Conservation (phyloP, 2,329 filamentous ascomycete genomes). For the Zalaria obscura region DNA sequence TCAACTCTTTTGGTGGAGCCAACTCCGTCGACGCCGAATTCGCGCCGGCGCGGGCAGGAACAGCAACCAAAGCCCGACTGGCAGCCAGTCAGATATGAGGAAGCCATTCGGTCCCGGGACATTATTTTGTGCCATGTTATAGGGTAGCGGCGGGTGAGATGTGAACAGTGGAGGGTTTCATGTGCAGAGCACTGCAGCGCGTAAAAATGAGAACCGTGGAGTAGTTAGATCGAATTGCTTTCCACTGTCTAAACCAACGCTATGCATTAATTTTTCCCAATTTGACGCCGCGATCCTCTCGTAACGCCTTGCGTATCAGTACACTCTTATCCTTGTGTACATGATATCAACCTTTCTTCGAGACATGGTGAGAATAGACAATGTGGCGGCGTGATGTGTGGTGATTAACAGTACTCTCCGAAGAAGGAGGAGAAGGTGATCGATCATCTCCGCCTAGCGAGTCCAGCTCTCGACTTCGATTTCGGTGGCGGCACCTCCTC, state of each 20-base stretch:
- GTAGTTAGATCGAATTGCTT: too few relatives aligned
- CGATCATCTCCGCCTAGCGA: slow-evolving; percentile 12
- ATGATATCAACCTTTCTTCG: slow-evolving; percentile 7
- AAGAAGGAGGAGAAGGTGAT: slow-evolving; percentile 5
- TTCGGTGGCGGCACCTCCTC: slow-evolving; percentile 6
- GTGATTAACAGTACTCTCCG: slow-evolving; percentile 1
- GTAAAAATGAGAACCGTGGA: too few relatives aligned
- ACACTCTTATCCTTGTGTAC: slow-evolving; percentile 19
- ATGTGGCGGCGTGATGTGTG: neutral
- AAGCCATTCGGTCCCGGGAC: too few relatives aligned
- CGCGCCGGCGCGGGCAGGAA: too few relatives aligned
- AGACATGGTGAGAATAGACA: neutral
- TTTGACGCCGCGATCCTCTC: neutral
- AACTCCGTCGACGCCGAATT: too few relatives aligned
- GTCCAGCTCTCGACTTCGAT: slow-evolving; percentile 6
- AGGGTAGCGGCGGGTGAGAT: too few relatives aligned
- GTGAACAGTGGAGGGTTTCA: too few relatives aligned
- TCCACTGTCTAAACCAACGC: neutral
- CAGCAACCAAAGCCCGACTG: too few relatives aligned
- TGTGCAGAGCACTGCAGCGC: too few relatives aligned
- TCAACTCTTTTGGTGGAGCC: too few relatives aligned
- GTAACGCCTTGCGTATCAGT: slow-evolving; percentile 5
- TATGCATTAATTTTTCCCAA: neutral
- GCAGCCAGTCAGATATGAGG: too few relatives aligned
- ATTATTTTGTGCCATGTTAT: too few relatives aligned